These are phyloP conservation scores for Auriculariales sp. DNA, from an alignment of 768 basidiomycete genomes.

Conservation along the genomic window DNA sequence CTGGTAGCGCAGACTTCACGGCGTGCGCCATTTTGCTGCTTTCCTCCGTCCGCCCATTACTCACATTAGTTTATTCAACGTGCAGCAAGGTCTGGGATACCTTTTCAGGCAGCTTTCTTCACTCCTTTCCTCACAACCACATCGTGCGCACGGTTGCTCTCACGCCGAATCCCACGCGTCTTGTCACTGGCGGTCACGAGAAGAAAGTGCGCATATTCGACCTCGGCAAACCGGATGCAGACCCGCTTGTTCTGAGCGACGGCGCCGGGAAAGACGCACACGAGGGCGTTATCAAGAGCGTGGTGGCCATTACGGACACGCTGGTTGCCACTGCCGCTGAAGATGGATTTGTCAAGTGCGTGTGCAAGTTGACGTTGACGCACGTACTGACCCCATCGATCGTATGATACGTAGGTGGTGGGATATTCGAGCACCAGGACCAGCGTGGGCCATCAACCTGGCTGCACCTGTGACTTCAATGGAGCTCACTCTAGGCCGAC, in stretches of 20 bases:
- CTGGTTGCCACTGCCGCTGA: conserved; percentile 84
- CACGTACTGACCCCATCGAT: not conserved
- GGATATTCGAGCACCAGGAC: conserved; percentile 71
- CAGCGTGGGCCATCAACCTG: conserved; percentile 58
- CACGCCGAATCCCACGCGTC: conserved; percentile 50
- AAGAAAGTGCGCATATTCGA: conserved; percentile 96
- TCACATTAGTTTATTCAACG: conserved; percentile 7
- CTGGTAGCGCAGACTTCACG: conserved; percentile 93
- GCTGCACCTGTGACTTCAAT: conserved; percentile 80
- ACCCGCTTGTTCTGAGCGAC: conserved; percentile 66
- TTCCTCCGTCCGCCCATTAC: conserved; percentile 6
- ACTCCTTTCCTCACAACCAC: conserved; percentile 97
- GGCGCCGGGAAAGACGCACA: conserved; percentile 46
- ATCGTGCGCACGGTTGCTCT: conserved; percentile 93
- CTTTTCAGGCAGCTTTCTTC: conserved; percentile 69
- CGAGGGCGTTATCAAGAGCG: conserved; percentile 82
- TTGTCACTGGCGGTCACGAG: conserved; percentile 90
- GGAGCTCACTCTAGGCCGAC: conserved; percentile 75
- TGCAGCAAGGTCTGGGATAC: conserved; percentile 92
- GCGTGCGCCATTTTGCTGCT: conserved; percentile 45
- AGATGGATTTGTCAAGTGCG: conserved; percentile 80
- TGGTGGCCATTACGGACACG: conserved; percentile 84
- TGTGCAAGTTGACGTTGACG: conserved; percentile 1
- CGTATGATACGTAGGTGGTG: conserved; percentile 58
- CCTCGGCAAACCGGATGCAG: conserved; percentile 70